Evolutionary conservation across 1,139 yeast species (phyloP).

Genomic region (Yamadazyma conglobata): DNA sequence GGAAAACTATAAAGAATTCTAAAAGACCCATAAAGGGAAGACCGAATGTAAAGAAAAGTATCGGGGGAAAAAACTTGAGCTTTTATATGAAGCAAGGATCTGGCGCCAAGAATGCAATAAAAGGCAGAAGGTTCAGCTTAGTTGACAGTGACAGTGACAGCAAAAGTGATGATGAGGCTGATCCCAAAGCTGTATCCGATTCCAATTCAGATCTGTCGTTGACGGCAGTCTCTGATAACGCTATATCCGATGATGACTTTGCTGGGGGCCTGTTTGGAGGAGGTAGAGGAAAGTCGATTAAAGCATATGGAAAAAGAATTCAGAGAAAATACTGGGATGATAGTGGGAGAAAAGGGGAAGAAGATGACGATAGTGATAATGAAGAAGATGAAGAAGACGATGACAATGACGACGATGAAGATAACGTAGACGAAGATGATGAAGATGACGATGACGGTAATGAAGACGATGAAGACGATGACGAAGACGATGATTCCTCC

Average conservation of each 20-base stretch:
- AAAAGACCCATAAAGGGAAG: conserved; percentile 2
- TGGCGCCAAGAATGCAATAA: conserved; percentile 6
- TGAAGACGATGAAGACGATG: conserved; percentile 25
- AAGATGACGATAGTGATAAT: conserved; percentile 24
- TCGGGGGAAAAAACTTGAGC: conserved; percentile 36
- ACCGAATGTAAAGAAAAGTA: conserved; percentile 1
- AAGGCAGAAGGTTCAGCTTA: conserved; percentile 40
- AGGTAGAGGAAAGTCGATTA: conserved; percentile 13
- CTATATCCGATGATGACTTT: conserved; percentile 16
- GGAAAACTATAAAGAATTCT: conserved; percentile 3
- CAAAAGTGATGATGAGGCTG: conserved; percentile 12
- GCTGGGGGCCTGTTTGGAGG: conserved; percentile 10
- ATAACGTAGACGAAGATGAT: conserved; percentile 22
- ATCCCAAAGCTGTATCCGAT: conserved; percentile 10
- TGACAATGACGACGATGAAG: conserved; percentile 19
- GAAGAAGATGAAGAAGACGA: conserved; percentile 21
- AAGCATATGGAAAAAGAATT: conserved; percentile 11
- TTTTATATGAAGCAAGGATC: conserved; percentile 19
- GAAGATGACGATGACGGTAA: conserved; percentile 28
- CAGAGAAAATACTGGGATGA: conserved; percentile 5
- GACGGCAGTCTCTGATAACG: conserved; percentile 40
- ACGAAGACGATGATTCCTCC: conserved; percentile 31
- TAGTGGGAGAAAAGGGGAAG: conserved; percentile 4
- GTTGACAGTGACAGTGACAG: conserved; percentile 29
- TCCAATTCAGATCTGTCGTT: conserved; percentile 34